These are phyloP conservation scores for Ophiorrhiza pumila DNA, from an alignment of 257 asterid species.

Conservation along the genomic window DNA sequence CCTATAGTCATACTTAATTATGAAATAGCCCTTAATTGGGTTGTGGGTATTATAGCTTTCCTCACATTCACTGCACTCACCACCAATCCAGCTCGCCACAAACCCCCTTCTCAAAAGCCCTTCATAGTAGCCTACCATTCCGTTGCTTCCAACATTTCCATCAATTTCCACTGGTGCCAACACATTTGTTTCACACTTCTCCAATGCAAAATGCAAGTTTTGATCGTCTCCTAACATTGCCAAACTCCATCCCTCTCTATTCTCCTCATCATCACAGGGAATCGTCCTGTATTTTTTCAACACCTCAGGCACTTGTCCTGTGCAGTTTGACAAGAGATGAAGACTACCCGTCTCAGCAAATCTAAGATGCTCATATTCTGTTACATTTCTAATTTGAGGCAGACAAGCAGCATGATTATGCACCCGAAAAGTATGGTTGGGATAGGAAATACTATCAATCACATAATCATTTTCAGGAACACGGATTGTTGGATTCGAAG, in stretches of 20 bases:
- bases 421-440: slow-evolving; percentile 18
- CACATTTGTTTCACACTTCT: slow-evolving; percentile 31
- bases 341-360: slow-evolving; percentile 5
- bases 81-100: slow-evolving; percentile 43
- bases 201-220: slow-evolving; percentile 24
- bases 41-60: no score
- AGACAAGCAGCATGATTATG: slow-evolving; percentile 39
- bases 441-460: slow-evolving; percentile 35
- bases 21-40: no score
- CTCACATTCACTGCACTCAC: slow-evolving; percentile 34
- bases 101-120: slow-evolving; percentile 51
- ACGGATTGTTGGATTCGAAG: slow-evolving; percentile 32
- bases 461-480: slow-evolving; percentile 30
- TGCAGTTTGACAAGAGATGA: slow-evolving; percentile 43
- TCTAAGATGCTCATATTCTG: neutral
- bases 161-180: slow-evolving; percentile 42
- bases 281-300: slow-evolving; percentile 19
- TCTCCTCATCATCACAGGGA: slow-evolving; percentile 12
- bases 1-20: no score
- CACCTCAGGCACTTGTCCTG: neutral
- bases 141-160: slow-evolving; percentile 16
- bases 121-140: slow-evolving; percentile 13
- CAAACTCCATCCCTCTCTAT: slow-evolving; percentile 15
- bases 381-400: slow-evolving; percentile 31
- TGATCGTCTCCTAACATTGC: slow-evolving; percentile 33